Evolutionary conservation across 225 moss, liverwort and hornwort genomes (phyloP).

Genomic region (Physcomitrium patens): DNA sequence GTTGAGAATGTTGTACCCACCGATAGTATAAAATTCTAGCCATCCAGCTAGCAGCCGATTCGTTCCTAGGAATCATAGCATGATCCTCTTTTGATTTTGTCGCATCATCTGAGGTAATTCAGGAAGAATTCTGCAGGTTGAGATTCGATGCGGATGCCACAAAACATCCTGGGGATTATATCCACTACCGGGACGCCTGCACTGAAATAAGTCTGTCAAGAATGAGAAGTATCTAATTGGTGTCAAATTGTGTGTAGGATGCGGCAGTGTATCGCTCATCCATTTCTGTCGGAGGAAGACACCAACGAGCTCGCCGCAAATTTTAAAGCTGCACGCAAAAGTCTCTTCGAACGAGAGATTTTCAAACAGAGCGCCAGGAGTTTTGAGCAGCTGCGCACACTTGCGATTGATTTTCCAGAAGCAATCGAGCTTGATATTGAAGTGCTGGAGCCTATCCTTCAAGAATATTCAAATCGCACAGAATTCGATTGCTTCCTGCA

Average conservation of each 20-base stretch:
- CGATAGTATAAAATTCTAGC: too few species aligned
- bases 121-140: too few species aligned
- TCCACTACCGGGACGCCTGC: too few species aligned
- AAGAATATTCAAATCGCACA: slow-evolving; percentile 75
- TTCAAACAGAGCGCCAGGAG: slow-evolving; percentile 68
- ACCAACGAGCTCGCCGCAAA: slow-evolving; percentile 63
- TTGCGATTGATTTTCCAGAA: slow-evolving; percentile 53
- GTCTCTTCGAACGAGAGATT: slow-evolving; percentile 69
- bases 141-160: too few species aligned
- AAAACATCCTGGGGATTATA: too few species aligned
- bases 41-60: too few species aligned
- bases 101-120: too few species aligned
- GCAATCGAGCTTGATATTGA: slow-evolving; percentile 45
- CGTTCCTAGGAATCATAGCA: too few species aligned
- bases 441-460: slow-evolving; percentile 45
- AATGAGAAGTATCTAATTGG: neutral
- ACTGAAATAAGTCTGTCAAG: neutral
- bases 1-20: too few species aligned
- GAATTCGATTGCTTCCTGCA: slow-evolving; percentile 77
- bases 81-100: too few species aligned
- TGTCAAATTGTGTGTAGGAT: slow-evolving; percentile 45
- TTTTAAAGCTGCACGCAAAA: slow-evolving; percentile 56
- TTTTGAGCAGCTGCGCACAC: slow-evolving; percentile 57
- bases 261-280: slow-evolving; percentile 36
- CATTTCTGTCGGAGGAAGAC: slow-evolving; percentile 60